Evolutionary conservation across 495 filamentous ascomycete species (phyloP).

Genomic region (Penicillium roqueforti): DNA sequence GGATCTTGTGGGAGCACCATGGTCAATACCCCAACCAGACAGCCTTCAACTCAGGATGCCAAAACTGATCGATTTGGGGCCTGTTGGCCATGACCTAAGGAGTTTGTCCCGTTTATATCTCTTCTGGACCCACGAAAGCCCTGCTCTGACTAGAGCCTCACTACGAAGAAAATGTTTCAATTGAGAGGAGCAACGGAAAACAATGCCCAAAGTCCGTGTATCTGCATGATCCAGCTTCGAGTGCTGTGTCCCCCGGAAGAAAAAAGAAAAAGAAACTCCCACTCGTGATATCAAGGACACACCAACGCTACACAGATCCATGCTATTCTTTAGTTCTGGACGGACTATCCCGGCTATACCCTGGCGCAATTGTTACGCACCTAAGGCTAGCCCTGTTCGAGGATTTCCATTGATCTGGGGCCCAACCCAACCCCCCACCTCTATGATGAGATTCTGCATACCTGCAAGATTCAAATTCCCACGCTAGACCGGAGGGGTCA

Average conservation of each 20-base stretch:
- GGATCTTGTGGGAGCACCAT: neutral
- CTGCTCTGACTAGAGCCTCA: neutral
- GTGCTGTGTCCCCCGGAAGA: slow-evolving; percentile 22
- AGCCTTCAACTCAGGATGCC: neutral
- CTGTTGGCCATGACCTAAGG: neutral
- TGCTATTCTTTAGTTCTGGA: slow-evolving; percentile 21
- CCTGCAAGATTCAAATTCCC: slow-evolving; percentile 16
- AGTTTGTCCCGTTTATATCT: neutral
- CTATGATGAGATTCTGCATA: slow-evolving; percentile 8
- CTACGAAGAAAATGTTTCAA: neutral
- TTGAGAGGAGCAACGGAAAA: slow-evolving; percentile 9
- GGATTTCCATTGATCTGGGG: slow-evolving; percentile 12
- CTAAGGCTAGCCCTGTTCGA: slow-evolving; percentile 24
- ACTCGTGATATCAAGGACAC: slow-evolving; percentile 12
- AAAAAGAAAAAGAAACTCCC: slow-evolving; percentile 15
- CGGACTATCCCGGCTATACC: slow-evolving; percentile 23
- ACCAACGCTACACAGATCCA: slow-evolving; percentile 25
- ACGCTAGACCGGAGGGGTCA: slow-evolving; percentile 4
- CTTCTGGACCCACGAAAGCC: neutral
- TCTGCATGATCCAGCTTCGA: slow-evolving; percentile 7
- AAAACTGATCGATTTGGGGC: neutral
- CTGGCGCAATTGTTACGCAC: slow-evolving; percentile 21
- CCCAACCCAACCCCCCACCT: slow-evolving; percentile 12
- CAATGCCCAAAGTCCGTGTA: slow-evolving; percentile 5
- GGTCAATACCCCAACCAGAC: neutral